A percentile compares a stretch with the other conserved stretches of the same genome.
Evolutionary conservation across 208 protist species (phyloP).

Genomic region (Leishmania guyanensis): DNA sequence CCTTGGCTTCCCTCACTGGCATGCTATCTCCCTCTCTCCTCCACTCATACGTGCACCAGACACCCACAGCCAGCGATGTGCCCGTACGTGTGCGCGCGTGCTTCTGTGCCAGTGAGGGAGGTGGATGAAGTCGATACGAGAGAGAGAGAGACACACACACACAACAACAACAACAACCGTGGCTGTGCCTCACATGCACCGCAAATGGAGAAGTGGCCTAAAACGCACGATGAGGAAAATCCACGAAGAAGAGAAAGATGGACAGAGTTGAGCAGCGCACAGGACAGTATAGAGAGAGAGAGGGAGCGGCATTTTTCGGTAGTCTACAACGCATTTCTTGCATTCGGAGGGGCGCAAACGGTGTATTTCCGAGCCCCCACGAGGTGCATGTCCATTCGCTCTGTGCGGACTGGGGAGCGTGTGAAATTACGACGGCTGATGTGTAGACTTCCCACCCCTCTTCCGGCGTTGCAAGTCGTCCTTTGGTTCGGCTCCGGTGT

Average conservation of each 20-base stretch:
- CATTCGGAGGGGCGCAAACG: background rate
- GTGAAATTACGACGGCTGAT: background rate
- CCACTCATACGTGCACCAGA: background rate
- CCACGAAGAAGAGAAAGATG: background rate
- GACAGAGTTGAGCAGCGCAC: background rate
- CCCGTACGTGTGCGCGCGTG: background rate
- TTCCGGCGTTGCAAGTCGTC: background rate
- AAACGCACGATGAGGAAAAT: background rate
- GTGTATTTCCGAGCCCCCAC: background rate
- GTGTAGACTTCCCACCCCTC: background rate
- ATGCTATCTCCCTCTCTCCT: background rate
- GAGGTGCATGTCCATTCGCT: background rate
- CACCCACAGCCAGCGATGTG: background rate
- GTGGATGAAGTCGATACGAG: constrained; percentile 1
- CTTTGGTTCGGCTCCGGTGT: background rate
- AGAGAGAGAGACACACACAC: background rate
- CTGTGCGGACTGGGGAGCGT: background rate
- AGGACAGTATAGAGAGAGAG: background rate
- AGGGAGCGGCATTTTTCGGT: background rate
- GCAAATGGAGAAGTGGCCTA: background rate
- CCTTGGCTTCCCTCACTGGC: background rate
- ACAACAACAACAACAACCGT: background rate
- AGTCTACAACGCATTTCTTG: background rate
- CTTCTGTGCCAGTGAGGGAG: background rate
- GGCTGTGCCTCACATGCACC: background rate